A percentile compares a stretch with the other conserved stretches of the same genome.
Conservation (phyloP, 2,329 filamentous ascomycete species). For the Botrytis pseudocinerea region DNA sequence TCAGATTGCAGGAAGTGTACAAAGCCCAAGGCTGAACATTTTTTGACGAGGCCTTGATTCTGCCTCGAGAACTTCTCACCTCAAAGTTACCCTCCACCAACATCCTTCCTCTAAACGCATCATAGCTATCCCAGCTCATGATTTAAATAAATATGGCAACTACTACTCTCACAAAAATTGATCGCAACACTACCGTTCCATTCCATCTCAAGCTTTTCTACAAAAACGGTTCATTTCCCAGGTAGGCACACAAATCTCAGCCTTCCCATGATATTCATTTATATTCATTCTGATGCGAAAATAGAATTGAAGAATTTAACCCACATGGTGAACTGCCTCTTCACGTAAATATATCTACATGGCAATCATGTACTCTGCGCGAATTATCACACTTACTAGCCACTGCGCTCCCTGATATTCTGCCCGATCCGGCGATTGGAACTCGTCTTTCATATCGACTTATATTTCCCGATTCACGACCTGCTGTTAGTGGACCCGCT, state of each 20-base stretch:
- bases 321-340: constrained; percentile 57
- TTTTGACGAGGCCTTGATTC: constrained; percentile 24
- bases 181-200: constrained; percentile 71
- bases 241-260: constrained; percentile 53
- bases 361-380: constrained; percentile 75
- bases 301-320: constrained; percentile 70
- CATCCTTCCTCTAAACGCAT: not conserved
- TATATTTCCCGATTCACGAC: constrained; percentile 69
- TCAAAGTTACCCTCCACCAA: constrained; percentile 25
- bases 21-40: constrained; percentile 22
- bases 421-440: constrained; percentile 74
- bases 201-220: constrained; percentile 89
- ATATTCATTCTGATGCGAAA: not conserved
- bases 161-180: constrained; percentile 47
- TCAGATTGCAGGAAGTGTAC: constrained; percentile 7
- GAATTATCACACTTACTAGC: constrained; percentile 80
- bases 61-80: constrained; percentile 25
- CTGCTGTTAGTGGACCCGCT: constrained; percentile 44
- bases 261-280: constrained; percentile 24
- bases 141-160: constrained; percentile 38
- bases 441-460: constrained; percentile 86
- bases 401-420: constrained; percentile 63
- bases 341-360: constrained; percentile 81
- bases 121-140: constrained; percentile 2
- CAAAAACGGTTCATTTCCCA: constrained; percentile 70